These are phyloP conservation scores for Hypoxylon sp. DNA, from an alignment of 2,329 filamentous ascomycete species.

Conservation along the genomic window DNA sequence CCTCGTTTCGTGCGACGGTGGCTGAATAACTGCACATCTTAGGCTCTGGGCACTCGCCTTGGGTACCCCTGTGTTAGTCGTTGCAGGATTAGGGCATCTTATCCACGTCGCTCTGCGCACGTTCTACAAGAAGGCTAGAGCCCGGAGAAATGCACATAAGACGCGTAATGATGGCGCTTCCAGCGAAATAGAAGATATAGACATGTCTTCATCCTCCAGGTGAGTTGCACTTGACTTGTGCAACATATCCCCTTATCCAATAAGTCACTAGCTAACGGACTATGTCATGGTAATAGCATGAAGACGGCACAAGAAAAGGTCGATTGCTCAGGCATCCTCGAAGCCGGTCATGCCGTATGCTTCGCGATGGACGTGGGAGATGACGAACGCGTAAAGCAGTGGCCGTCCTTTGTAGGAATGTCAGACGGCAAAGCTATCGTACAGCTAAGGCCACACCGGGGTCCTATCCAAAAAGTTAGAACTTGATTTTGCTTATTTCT, in stretches of 20 bases:
- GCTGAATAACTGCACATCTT: conserved; percentile 7
- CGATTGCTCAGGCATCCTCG: conserved; percentile 20
- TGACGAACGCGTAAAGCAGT: conserved; percentile 46
- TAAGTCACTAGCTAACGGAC: background rate
- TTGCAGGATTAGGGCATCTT: conserved; percentile 68
- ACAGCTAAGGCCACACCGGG: conserved; percentile 35
- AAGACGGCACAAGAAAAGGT: conserved; percentile 27
- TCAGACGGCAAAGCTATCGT: conserved; percentile 46
- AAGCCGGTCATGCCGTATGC: conserved; percentile 34
- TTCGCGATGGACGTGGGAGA: conserved; percentile 47
- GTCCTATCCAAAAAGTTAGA: background rate
- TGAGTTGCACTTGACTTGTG: conserved; percentile 10
- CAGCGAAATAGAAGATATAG: conserved; percentile 18
- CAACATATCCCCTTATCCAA: background rate
- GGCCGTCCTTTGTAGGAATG: conserved; percentile 47
- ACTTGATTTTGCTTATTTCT: conserved; percentile 1
- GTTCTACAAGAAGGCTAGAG: conserved; percentile 46
- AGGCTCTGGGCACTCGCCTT: conserved; percentile 69
- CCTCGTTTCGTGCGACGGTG: conserved; percentile 14
- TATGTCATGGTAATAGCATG: conserved; percentile 29
- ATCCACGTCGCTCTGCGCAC: conserved; percentile 49
- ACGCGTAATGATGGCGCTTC: background rate
- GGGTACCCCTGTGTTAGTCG: conserved; percentile 72
- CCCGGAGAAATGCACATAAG: conserved; percentile 21
- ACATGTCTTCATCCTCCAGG: conserved; percentile 17